A percentile compares a stretch with the other conserved stretches of the same genome.
phyloP scores from a whole-genome alignment of 768 basidiomycete genomes.

The Termitomyces sp. region DNA sequence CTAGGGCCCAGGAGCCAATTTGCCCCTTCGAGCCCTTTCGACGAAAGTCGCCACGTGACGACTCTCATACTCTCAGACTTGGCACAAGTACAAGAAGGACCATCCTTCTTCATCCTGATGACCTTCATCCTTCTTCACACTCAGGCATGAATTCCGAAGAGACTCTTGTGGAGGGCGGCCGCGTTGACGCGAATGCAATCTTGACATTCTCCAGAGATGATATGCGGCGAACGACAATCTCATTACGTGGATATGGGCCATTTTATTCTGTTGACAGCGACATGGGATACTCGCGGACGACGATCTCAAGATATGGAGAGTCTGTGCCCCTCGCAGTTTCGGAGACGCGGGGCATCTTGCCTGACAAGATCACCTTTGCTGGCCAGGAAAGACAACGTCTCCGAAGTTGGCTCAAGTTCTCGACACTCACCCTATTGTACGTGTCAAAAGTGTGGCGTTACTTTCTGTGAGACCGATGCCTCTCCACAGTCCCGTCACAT shows the following conservation, averaged over 20 bases:
- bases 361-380: slow-evolving; percentile 18
- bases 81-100: background rate
- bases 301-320: slow-evolving; percentile 12
- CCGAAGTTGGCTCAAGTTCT: slow-evolving; percentile 18
- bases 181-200: slow-evolving; percentile 11
- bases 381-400: slow-evolving; percentile 16
- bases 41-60: slow-evolving; percentile 7
- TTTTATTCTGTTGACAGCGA: slow-evolving; percentile 14
- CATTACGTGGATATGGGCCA: slow-evolving; percentile 14
- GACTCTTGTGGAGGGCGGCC: slow-evolving; percentile 14
- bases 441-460: slow-evolving; percentile 3
- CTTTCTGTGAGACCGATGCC: background rate
- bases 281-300: slow-evolving; percentile 12
- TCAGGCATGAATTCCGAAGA: slow-evolving; percentile 14
- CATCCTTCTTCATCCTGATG: slow-evolving; percentile 2
- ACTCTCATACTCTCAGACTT: background rate
- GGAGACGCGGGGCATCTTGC: slow-evolving; percentile 16
- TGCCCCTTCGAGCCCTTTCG: background rate
- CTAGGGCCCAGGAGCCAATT: background rate
- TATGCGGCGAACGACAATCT: slow-evolving; percentile 16
- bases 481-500: slow-evolving; percentile 17
- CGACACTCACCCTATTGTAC: slow-evolving; percentile 17
- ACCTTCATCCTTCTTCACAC: background rate
- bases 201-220: slow-evolving; percentile 15
- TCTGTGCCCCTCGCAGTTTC: slow-evolving; percentile 14